Conservation (phyloP, 1,139 yeast genomes). For the Hyphopichia khmerensis region DNA sequence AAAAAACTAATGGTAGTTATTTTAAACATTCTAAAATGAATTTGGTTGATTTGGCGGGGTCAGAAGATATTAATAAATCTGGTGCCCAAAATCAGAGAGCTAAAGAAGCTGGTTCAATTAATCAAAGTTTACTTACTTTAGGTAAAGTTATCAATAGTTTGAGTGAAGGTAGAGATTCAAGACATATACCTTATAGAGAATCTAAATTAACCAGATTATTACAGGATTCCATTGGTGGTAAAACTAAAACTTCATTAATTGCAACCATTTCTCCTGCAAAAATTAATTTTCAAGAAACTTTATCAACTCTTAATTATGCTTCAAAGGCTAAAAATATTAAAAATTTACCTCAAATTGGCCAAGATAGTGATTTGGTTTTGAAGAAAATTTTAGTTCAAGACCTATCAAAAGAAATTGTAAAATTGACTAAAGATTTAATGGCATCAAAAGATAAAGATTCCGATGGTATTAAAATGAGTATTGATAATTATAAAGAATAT, state of each 20-base stretch:
- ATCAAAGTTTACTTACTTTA: conserved; percentile 76
- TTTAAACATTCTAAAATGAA: conserved; percentile 65
- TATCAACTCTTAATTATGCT: conserved; percentile 84
- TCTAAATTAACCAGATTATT: conserved; percentile 76
- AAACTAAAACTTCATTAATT: conserved; percentile 73
- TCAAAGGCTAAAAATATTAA: conserved; percentile 75
- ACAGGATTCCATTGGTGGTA: conserved; percentile 83
- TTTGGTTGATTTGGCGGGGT: conserved; percentile 87
- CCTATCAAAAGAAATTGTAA: conserved; percentile 55
- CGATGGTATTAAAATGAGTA: conserved; percentile 58
- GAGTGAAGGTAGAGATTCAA: conserved; percentile 20
- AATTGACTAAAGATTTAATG: conserved; percentile 54
- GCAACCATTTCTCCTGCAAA: conserved; percentile 84
- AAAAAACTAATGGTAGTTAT: conserved; percentile 19
- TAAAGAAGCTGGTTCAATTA: conserved; percentile 85
- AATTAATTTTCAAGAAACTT: conserved; percentile 71
- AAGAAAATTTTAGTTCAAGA: conserved; percentile 60
- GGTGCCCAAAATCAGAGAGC: conserved; percentile 81
- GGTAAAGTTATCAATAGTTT: conserved; percentile 83
- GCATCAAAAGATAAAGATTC: conserved; percentile 59
- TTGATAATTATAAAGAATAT: conserved; percentile 50
- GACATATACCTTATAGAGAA: conserved; percentile 81
- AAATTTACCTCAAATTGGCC: conserved; percentile 62
- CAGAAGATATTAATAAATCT: conserved; percentile 74
- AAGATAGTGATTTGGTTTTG: conserved; percentile 54